phyloP scores from a whole-genome alignment of 768 basidiomycete species.

The Boletus pseudo-olivaceus region DNA sequence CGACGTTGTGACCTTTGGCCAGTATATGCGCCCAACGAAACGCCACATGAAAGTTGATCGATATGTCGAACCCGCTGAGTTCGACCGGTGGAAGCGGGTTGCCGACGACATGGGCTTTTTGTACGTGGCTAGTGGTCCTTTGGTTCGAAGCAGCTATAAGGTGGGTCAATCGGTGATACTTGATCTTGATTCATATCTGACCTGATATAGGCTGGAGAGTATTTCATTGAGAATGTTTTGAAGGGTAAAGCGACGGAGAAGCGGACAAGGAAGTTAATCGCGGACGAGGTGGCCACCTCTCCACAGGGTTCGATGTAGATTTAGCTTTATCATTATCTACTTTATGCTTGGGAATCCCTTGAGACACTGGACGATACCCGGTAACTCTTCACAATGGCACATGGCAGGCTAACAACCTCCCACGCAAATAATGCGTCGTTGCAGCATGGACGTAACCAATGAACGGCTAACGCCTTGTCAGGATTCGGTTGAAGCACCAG shows the following conservation, averaged over 20 bases:
- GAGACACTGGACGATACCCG: conserved; percentile 1
- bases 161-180: conserved; percentile 39
- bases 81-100: conserved; percentile 83
- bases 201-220: conserved; percentile 80
- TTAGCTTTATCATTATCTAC: not conserved
- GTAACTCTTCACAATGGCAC: not conserved
- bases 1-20: conserved; percentile 98
- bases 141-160: conserved; percentile 97
- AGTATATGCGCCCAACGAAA: conserved; percentile 99
- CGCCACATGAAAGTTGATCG: conserved; percentile 98
- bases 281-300: conserved; percentile 13
- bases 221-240: conserved; percentile 88
- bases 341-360: not conserved
- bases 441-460: not conserved
- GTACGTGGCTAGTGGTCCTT: conserved; percentile 94
- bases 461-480: too few relatives aligned
- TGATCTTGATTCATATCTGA: conserved; percentile 1
- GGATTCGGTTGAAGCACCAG: too few relatives aligned
- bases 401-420: not conserved
- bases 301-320: conserved; percentile 7
- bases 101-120: conserved; percentile 95
- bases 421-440: not conserved
- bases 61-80: conserved; percentile 92
- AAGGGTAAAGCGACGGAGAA: conserved; percentile 53
- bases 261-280: conserved; percentile 33